Evolutionary conservation across 257 asterid species (phyloP).

Genomic region (Plantago ovata): DNA sequence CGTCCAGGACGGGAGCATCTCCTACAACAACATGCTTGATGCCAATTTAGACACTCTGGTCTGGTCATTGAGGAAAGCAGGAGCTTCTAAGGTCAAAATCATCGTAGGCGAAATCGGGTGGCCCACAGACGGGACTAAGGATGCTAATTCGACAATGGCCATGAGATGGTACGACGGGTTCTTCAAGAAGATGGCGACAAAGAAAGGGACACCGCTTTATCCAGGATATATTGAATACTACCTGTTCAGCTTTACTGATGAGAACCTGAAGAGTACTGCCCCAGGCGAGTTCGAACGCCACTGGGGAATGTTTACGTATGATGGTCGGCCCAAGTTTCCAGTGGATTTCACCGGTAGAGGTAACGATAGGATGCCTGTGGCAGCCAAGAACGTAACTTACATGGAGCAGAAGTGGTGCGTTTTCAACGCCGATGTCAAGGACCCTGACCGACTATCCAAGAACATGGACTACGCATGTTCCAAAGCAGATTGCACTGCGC

Average conservation of each 20-base stretch:
- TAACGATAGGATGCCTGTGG: constrained; percentile 28
- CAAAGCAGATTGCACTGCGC: constrained; percentile 40
- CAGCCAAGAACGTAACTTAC: constrained; percentile 44
- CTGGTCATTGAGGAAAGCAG: constrained; percentile 40
- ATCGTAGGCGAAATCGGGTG: constrained; percentile 70
- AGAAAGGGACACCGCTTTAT: constrained; percentile 56
- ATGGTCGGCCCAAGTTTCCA: constrained; percentile 61
- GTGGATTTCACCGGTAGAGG: constrained; percentile 49
- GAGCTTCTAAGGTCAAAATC: constrained; percentile 27
- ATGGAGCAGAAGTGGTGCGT: constrained; percentile 59
- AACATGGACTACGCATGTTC: constrained; percentile 37
- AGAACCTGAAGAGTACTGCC: constrained; percentile 40
- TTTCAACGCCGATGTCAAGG: constrained; percentile 14
- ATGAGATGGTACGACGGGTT: constrained; percentile 53
- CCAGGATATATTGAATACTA: constrained; percentile 46
- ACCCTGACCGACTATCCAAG: not conserved
- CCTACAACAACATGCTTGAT: constrained; percentile 56
- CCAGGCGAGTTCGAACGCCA: constrained; percentile 64
- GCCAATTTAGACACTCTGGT: constrained; percentile 60
- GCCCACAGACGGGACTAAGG: constrained; percentile 66
- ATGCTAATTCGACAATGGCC: constrained; percentile 36
- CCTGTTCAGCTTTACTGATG: constrained; percentile 58
- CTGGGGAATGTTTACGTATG: constrained; percentile 65
- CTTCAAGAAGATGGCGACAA: constrained; percentile 37
- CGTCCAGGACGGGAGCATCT: constrained; percentile 34